Percentiles rank a stretch among this genome's conserved stretches.
Evolutionary conservation across 495 filamentous ascomycete genomes (phyloP).

Genomic region (Trichoderma erinaceum): DNA sequence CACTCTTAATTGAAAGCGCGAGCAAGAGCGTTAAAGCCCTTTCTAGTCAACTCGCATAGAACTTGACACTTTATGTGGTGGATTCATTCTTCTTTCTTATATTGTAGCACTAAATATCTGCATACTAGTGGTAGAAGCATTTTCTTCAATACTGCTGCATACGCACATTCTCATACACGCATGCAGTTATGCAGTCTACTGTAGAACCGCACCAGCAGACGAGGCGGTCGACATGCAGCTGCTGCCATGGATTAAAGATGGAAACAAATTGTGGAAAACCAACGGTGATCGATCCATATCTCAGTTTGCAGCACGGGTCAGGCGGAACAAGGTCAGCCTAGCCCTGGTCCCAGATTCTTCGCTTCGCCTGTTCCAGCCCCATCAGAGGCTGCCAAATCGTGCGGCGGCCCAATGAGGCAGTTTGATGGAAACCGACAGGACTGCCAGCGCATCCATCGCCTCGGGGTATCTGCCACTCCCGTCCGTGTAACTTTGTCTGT

Average conservation of each 20-base stretch:
- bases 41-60: background rate
- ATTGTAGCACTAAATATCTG: background rate
- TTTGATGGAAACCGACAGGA: background rate
- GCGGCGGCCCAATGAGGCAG: slow-evolving; percentile 2
- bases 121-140: background rate
- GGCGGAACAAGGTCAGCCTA: background rate
- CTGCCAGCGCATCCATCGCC: slow-evolving; percentile 8
- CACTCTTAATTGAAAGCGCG: background rate
- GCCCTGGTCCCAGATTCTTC: background rate
- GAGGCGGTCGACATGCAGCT: slow-evolving; percentile 6
- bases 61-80: background rate
- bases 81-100: background rate
- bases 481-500: background rate
- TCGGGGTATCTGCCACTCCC: background rate
- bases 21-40: background rate
- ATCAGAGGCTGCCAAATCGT: slow-evolving; percentile 11
- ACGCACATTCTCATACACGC: background rate
- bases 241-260: background rate
- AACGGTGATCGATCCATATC: background rate
- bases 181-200: background rate
- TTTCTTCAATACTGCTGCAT: background rate
- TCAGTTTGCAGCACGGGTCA: background rate
- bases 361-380: slow-evolving; percentile 2
- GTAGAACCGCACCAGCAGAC: background rate
- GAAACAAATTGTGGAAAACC: background rate